Conservation (phyloP, 495 filamentous ascomycete genomes). For the Penicillium crystallinum region DNA sequence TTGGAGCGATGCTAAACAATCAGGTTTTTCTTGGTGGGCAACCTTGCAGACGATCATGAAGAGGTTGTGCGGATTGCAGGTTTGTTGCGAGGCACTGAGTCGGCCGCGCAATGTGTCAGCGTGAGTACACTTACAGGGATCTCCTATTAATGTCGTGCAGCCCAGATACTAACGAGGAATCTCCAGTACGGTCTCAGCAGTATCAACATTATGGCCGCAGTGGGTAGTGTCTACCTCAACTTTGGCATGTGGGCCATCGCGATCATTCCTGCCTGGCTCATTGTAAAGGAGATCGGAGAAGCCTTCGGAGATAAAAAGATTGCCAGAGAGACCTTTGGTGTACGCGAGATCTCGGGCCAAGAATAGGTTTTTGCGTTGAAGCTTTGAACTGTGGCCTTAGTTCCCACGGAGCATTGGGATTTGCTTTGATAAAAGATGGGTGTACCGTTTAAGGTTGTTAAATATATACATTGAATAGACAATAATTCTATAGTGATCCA, state of each 20-base stretch:
- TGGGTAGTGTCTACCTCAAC: constrained; percentile 58
- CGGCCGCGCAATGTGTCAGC: constrained; percentile 57
- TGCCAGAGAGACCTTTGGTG: constrained; percentile 22
- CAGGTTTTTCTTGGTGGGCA: constrained; percentile 58
- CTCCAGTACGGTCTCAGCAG: constrained; percentile 51
- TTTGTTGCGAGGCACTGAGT: constrained; percentile 56
- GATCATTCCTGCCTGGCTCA: constrained; percentile 54
- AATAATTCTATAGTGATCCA: neutral
- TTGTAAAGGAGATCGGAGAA: constrained; percentile 49
- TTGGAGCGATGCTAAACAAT: constrained; percentile 5
- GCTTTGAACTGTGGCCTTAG: no score
- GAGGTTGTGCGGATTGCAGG: constrained; percentile 58
- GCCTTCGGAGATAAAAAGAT: constrained; percentile 33
- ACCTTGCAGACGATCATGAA: constrained; percentile 49
- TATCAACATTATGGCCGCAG: constrained; percentile 51
- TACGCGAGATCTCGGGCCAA: constrained; percentile 11
- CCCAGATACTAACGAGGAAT: constrained; percentile 1
- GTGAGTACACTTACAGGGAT: constrained; percentile 19
- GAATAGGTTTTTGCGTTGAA: neutral
- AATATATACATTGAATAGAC: constrained; percentile 8
- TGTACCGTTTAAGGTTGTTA: no score
- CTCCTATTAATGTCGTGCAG: neutral
- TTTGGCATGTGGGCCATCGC: constrained; percentile 56
- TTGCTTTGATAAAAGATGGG: no score
- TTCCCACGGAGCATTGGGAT: no score